These are phyloP conservation scores for Vitis rotundifolia DNA, from an alignment of 164 flowering plant species.

Conservation along the genomic window DNA sequence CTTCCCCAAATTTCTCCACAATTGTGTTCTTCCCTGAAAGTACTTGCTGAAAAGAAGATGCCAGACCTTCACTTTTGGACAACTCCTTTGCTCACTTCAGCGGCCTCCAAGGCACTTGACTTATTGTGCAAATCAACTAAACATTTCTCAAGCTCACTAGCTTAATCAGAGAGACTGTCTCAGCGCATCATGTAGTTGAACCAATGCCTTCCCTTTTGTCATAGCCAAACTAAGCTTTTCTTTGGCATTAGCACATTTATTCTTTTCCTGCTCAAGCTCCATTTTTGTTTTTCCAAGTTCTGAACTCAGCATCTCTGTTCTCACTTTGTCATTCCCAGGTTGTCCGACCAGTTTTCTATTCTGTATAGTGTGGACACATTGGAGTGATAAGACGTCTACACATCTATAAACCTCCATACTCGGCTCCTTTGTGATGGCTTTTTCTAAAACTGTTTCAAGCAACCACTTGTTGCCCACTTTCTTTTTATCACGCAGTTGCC, in stretches of 20 bases:
- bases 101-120: slow-evolving; percentile 65
- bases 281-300: slow-evolving; percentile 46
- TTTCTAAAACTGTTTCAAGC: too few relatives aligned
- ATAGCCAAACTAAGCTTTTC: slow-evolving; percentile 96
- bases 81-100: slow-evolving; percentile 49
- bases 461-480: too few relatives aligned
- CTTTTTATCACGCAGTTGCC: too few relatives aligned
- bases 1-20: slow-evolving; percentile 52
- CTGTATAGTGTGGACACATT: too few relatives aligned
- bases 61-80: slow-evolving; percentile 42
- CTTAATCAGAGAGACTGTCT: slow-evolving; percentile 74
- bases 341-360: slow-evolving; percentile 51
- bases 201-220: slow-evolving; percentile 93
- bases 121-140: slow-evolving; percentile 65
- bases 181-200: slow-evolving; percentile 83
- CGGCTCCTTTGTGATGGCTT: too few relatives aligned
- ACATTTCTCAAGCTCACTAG: slow-evolving; percentile 68
- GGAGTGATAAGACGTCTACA: too few relatives aligned
- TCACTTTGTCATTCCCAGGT: slow-evolving; percentile 40
- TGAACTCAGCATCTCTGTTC: slow-evolving; percentile 33
- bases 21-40: slow-evolving; percentile 40
- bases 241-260: slow-evolving; percentile 53
- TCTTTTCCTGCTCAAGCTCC: slow-evolving; percentile 85
- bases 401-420: too few relatives aligned
- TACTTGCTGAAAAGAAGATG: slow-evolving; percentile 61